Evolutionary conservation across 2,329 filamentous ascomycete genomes (phyloP), one percentile per base, ranked within the genome.

Genomic region (Fonsecaea erecta): DNA sequence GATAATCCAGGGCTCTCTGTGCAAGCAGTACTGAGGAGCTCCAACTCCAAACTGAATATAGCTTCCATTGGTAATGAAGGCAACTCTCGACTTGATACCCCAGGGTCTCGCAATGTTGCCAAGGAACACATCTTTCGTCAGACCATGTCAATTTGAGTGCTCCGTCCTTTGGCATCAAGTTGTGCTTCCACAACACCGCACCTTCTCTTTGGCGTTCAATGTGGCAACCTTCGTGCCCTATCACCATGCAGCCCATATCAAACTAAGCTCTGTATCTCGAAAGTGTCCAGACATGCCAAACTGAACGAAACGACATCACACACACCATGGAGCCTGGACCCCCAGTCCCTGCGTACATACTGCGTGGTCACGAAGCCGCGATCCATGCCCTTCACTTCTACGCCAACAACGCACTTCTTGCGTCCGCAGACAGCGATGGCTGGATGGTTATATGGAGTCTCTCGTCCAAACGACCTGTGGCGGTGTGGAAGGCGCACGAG

Each of bases 391-490:
- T 93, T 3, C 80, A 85, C 59, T 94, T 98, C 74, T 82, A 92
- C 70, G 84, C 86, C 60, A 77, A 80, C 46, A 97, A 97, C 75
- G 83, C 86, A 64, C 89, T 91, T 35, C 86, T 99, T 5, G 81
- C 92, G 12, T 95, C 92, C 0, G 94, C 91, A 37, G 95, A 99
- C 78, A 91, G 92, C 8, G 91, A 97, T 48, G 95, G 95, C 65
- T 97, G 90, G 84, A 83, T 97, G 35, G 85, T 96, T 6, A 80
- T 93, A 24, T 99, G 95, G 95, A 89, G 91, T 74, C 81, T 96
- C 43, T 85, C 89, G 28, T 91, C 88, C 58, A 93, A 96, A 82
- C 85, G 95, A 35, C 86, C 94, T 0, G 83, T 87, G 8, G 91
- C 90, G 1, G 91, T 95, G 2, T 99, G 95, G 95, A 89, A 86